Conservation (phyloP, 495 filamentous ascomycete species). For the Hyaloscypha bicolor region DNA sequence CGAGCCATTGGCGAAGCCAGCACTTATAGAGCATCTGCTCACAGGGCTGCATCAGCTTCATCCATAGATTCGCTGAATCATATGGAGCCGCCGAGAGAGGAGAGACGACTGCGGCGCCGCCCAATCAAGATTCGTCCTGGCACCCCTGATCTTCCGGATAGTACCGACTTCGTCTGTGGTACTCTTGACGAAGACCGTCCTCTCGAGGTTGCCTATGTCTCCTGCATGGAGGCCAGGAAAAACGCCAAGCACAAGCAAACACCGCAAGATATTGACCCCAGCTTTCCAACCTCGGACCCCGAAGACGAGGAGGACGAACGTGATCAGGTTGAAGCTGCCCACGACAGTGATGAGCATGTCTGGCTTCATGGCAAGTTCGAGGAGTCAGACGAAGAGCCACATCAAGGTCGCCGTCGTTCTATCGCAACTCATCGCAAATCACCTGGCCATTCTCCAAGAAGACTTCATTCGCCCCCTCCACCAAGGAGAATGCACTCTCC, state of each 20-base stretch:
- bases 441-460: constrained; percentile 44
- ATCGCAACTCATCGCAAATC: constrained; percentile 43
- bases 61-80: constrained; percentile 64
- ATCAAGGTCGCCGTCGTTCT: constrained; percentile 41
- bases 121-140: constrained; percentile 66
- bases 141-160: constrained; percentile 88
- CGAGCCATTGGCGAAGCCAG: constrained; percentile 19
- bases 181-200: constrained; percentile 94
- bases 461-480: constrained; percentile 49
- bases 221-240: constrained; percentile 77
- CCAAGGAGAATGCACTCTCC: constrained; percentile 37
- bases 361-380: constrained; percentile 63
- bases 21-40: constrained; percentile 44
- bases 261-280: constrained; percentile 96
- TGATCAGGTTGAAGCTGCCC: constrained; percentile 52
- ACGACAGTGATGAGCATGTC: constrained; percentile 58
- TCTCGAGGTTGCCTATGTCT: constrained; percentile 90
- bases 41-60: constrained; percentile 59
- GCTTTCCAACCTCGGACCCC: constrained; percentile 90
- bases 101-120: constrained; percentile 34
- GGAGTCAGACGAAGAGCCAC: constrained; percentile 42
- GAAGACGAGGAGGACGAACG: constrained; percentile 77
- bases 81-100: constrained; percentile 34
- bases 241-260: constrained; percentile 75
- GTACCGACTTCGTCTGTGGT: constrained; percentile 96